Conservation (phyloP, 768 basidiomycete species). For the Kwoniella bestiolae region DNA sequence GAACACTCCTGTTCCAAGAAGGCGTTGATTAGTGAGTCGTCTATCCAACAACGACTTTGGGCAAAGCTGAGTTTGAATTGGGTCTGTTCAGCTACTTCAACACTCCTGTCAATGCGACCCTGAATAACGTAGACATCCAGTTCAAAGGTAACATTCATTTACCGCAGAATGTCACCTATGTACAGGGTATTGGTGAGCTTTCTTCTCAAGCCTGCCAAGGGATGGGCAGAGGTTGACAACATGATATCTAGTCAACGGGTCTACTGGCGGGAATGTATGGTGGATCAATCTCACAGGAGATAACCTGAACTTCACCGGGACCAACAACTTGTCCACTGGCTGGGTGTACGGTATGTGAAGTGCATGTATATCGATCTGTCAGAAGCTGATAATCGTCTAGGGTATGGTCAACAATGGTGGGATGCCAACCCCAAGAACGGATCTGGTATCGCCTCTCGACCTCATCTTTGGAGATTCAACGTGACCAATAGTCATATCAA, state of each 20-base stretch:
- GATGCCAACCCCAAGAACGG: conserved; percentile 58
- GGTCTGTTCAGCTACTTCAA: conserved; percentile 45
- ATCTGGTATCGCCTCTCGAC: conserved; percentile 58
- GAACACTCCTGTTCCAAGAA: conserved; percentile 30
- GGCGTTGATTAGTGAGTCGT: conserved; percentile 45
- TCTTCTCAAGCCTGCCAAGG: not conserved
- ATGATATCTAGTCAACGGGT: conserved; percentile 31
- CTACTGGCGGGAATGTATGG: conserved; percentile 52
- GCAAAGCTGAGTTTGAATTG: too few species aligned
- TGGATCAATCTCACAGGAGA: conserved; percentile 62
- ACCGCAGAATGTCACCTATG: conserved; percentile 60
- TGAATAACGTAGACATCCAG: conserved; percentile 59
- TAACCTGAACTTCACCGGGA: conserved; percentile 60
- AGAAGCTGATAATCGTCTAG: conserved; percentile 8
- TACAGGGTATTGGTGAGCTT: conserved; percentile 56
- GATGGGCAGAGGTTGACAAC: not conserved
- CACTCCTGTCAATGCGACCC: conserved; percentile 41
- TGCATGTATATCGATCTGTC: not conserved
- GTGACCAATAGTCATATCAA: conserved; percentile 60
- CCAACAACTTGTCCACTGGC: conserved; percentile 59
- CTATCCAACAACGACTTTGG: not conserved
- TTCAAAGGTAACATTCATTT: conserved; percentile 62
- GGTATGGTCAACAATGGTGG: conserved; percentile 64
- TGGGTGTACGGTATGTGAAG: conserved; percentile 58
- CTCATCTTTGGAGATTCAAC: conserved; percentile 63